phyloP scores from a whole-genome alignment of 2,329 filamentous ascomycete species.

The Xylariaceae sp. region DNA sequence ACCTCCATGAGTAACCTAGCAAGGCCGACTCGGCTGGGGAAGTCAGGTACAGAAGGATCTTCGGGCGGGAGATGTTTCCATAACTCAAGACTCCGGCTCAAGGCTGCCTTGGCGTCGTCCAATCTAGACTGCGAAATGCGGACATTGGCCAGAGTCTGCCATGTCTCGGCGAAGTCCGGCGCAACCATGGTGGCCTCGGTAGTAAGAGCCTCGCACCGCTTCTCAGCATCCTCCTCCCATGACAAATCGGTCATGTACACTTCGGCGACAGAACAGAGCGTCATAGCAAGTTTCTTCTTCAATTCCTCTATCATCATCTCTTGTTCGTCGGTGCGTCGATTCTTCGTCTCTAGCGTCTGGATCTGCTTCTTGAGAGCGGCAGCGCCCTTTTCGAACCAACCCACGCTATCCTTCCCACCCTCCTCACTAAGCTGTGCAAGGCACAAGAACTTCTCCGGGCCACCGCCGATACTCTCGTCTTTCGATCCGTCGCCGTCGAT shows the following conservation, averaged over 20 bases:
- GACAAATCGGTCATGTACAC: slow-evolving; percentile 99
- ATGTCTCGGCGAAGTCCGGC: slow-evolving; percentile 78
- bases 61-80: slow-evolving; percentile 78
- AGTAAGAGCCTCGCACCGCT: slow-evolving; percentile 80
- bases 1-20: slow-evolving; percentile 87
- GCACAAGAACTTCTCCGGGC: slow-evolving; percentile 92
- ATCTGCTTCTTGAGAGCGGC: slow-evolving; percentile 70
- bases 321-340: slow-evolving; percentile 29
- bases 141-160: slow-evolving; percentile 92
- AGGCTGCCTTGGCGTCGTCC: slow-evolving; percentile 76
- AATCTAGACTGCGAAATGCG: slow-evolving; percentile 80
- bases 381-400: slow-evolving; percentile 70
- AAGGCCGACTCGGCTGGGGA: slow-evolving; percentile 79
- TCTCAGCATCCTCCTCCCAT: slow-evolving; percentile 88
- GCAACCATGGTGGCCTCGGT: slow-evolving; percentile 87
- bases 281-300: slow-evolving; percentile 78
- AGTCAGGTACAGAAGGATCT: slow-evolving; percentile 75
- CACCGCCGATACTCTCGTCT: slow-evolving; percentile 71
- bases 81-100: slow-evolving; percentile 74
- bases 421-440: slow-evolving; percentile 83
- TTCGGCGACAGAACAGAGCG: slow-evolving; percentile 91
- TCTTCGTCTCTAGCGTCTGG: slow-evolving; percentile 51
- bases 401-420: slow-evolving; percentile 63
- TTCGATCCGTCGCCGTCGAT: slow-evolving; percentile 74
- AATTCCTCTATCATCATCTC: slow-evolving; percentile 58